Percentiles rank a stretch among this genome's conserved stretches.
Evolutionary conservation across 148 eudicot genomes (phyloP).

Genomic region (Silene conica): DNA sequence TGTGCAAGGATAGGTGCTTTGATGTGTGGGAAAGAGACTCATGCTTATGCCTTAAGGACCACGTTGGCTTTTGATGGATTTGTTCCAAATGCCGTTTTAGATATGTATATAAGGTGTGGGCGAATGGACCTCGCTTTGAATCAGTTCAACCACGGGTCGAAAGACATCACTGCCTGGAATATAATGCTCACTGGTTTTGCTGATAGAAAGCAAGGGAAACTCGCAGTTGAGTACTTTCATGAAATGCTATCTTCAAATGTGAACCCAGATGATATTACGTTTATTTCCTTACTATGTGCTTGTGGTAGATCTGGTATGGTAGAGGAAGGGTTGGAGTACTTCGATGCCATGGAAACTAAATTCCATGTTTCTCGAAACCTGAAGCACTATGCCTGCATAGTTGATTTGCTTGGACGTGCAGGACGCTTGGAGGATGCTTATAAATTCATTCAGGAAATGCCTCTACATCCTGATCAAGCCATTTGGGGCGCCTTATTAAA

Average conservation of each 20-base stretch:
- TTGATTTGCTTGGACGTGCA: conserved; percentile 95
- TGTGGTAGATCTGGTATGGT: conserved; percentile 88
- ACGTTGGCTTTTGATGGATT: conserved; percentile 55
- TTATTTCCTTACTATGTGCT: conserved; percentile 65
- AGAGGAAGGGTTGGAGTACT: conserved; percentile 62
- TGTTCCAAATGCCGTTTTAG: conserved; percentile 72
- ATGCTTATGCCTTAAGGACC: conserved; percentile 68
- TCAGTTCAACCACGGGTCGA: conserved; percentile 44
- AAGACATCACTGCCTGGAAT: conserved; percentile 80
- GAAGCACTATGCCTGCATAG: conserved; percentile 86
- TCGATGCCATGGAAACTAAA: conserved; percentile 44
- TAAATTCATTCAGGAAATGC: conserved; percentile 59
- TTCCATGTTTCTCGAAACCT: conserved; percentile 55
- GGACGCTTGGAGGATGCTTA: conserved; percentile 62
- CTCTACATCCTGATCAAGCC: conserved; percentile 67
- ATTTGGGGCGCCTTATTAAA: conserved; percentile 93
- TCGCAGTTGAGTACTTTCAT: conserved; percentile 52
- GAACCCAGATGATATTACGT: conserved; percentile 67
- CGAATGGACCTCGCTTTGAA: conserved; percentile 59
- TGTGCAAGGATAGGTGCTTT: conserved; percentile 79
- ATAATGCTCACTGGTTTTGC: conserved; percentile 76
- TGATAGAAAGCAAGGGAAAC: conserved; percentile 48
- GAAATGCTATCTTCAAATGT: conserved; percentile 49
- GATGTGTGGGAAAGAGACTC: conserved; percentile 88
- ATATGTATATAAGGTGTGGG: conserved; percentile 92